Evolutionary conservation across 257 asterid genomes (phyloP), one percentile per base, ranked within the genome.

Genomic region (Vinca minor): DNA sequence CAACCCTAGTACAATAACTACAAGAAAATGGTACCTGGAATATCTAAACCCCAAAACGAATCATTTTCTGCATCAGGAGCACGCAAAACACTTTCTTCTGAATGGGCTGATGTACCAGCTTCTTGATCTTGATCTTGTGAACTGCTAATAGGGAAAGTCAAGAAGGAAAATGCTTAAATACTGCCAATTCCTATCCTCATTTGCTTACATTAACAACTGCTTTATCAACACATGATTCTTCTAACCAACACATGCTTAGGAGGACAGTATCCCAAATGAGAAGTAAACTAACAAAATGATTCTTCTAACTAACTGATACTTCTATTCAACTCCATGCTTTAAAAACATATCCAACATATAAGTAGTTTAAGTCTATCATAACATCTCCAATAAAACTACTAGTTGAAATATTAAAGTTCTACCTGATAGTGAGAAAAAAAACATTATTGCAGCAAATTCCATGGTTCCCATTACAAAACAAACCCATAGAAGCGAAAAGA

Each of bases 31-130:
- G 59, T 78, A 92, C 98, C 96, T 66, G 87, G 76, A 77, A 89
- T 87, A 69, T 87, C 96, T 62, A 78, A 81, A 60, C 70, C 94
- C 97, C 96, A 87, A 75, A 79, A 92, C 20, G 73, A 65, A 66
- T 85, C 96, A 69, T 80, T 75, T 61, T 66, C 84, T 66, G 75
- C 88, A 17, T 75, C 81, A n/a, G 80, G 67, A 70, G 81, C 70
- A 66, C 48, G 78, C 18, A 74, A 63, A 56, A 67, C 75, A 58
- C 76, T 64, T 67, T 75, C 76, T 62, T 76, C 86, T 47, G 73
- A 62, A 71, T 69, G 76, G 48, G 68, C 50, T 74, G 94, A 74
- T 53, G 80, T 70, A n/a, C n/a, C n/a, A 28, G 77, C 64, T 69
- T 58, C 78, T 79, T 73, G 83, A 59, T n/a, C n/a, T n/a, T n/a